Evolutionary conservation across 2,329 filamentous ascomycete genomes (phyloP).

Genomic region (Karstenula rhodostoma): DNA sequence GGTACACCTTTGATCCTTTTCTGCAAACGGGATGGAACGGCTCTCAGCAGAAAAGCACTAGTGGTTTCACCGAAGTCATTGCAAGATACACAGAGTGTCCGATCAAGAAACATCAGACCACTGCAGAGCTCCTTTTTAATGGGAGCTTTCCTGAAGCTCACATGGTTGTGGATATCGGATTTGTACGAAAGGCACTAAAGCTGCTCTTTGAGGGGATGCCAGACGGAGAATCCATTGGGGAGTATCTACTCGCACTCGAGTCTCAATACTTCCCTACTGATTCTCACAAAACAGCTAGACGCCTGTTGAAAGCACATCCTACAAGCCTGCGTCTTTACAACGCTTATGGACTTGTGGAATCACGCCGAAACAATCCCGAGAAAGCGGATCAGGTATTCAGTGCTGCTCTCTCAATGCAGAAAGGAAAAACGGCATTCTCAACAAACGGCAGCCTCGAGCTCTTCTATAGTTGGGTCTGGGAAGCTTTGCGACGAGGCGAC

Average conservation of each 20-base stretch:
- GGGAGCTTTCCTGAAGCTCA: constrained; percentile 27
- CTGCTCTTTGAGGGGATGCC: constrained; percentile 59
- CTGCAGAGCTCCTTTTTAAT: constrained; percentile 36
- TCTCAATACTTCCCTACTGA: constrained; percentile 60
- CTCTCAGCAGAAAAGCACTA: constrained; percentile 19
- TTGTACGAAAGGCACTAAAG: constrained; percentile 56
- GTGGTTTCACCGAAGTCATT: constrained; percentile 16
- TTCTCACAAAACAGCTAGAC: constrained; percentile 75
- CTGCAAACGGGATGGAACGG: constrained; percentile 49
- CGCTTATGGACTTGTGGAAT: constrained; percentile 78
- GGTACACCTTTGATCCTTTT: constrained; percentile 64
- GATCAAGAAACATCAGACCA: constrained; percentile 28
- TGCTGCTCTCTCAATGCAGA: constrained; percentile 69
- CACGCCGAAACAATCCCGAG: constrained; percentile 62
- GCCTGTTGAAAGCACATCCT: constrained; percentile 72
- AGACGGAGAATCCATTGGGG: constrained; percentile 62
- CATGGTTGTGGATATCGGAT: constrained; percentile 22
- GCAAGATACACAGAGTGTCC: constrained; percentile 23
- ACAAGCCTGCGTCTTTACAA: constrained; percentile 76
- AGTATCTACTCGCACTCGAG: constrained; percentile 76
- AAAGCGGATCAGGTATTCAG: constrained; percentile 71
- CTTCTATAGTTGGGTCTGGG: constrained; percentile 70
- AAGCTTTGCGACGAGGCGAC: constrained; percentile 62
- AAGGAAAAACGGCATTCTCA: constrained; percentile 60
- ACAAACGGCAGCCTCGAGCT: constrained; percentile 56